A percentile compares a stretch with the other conserved stretches of the same genome.
These are phyloP conservation scores for Ehretia macrophylla DNA, from an alignment of 257 asterid genomes.

Conservation along the genomic window DNA sequence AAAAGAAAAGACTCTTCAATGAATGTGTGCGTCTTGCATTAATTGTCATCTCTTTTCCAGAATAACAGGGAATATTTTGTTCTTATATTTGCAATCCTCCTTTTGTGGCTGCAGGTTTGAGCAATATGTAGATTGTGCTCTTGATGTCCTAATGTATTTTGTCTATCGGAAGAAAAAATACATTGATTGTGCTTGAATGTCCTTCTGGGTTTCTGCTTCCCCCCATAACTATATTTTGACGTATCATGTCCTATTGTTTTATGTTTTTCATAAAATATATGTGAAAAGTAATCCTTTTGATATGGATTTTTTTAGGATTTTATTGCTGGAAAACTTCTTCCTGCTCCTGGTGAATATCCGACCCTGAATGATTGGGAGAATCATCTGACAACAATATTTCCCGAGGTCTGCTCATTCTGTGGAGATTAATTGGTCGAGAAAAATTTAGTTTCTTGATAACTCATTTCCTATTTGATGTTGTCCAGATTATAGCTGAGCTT, in stretches of 20 bases:
- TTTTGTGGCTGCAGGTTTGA: slow-evolving; percentile 58
- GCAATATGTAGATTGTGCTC: slow-evolving; percentile 82
- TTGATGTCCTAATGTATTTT: slow-evolving; percentile 88
- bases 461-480: background rate
- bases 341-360: slow-evolving; percentile 89
- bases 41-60: background rate
- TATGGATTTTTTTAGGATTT: slow-evolving; percentile 62
- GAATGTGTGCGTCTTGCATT: background rate
- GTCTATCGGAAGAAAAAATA: slow-evolving; percentile 68
- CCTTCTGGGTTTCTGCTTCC: slow-evolving; percentile 66
- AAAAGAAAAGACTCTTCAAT: no score
- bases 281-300: slow-evolving; percentile 8
- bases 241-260: slow-evolving; percentile 1
- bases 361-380: slow-evolving; percentile 95
- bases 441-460: slow-evolving; percentile 8
- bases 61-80: slow-evolving; percentile 7
- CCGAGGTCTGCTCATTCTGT: slow-evolving; percentile 54
- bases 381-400: slow-evolving; percentile 92
- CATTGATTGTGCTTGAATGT: slow-evolving; percentile 68
- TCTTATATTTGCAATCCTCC: slow-evolving; percentile 4
- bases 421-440: slow-evolving; percentile 4
- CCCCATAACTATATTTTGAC: slow-evolving; percentile 19
- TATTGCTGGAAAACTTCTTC: slow-evolving; percentile 86
- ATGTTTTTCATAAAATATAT: slow-evolving; percentile 5
- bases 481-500: background rate